Evolutionary conservation across 2,329 filamentous ascomycete genomes (phyloP), one percentile per base, ranked within the genome.

Genomic region (Aspergillus chevalieri): DNA sequence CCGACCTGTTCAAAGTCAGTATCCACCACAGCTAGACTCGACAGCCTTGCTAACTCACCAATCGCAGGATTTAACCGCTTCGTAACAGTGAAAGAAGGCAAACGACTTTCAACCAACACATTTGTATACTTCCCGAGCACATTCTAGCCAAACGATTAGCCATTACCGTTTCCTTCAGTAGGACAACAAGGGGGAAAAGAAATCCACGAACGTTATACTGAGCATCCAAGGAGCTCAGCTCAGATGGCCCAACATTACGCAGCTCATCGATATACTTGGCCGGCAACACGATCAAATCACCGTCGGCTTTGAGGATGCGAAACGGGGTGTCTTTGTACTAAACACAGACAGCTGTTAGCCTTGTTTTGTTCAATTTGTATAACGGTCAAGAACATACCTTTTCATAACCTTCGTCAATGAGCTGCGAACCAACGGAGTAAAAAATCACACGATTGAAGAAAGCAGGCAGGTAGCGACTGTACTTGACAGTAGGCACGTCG

Each of bases 71-170:
- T 65, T 21, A 66, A 44, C 6, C 51, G 53, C 44, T 59, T 59
- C 6, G 52, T 44, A 39, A 65, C 58, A 1, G 64, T 63, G 21
- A 47, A 33, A 1, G 57, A 50, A 1, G 62, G 56, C 26, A 66
- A 36, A 44, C 55, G 41, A 26, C 62, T 66, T 22, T 57, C 51
- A 39, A 55, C 53, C 10, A 63, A 43, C 33, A 65, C 57, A 15
- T 64, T 59, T 38, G 59, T 63, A 24, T 61, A 66, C 6, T 61
- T 49, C 8, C 63, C 62, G 3, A 65, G 50, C 5, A 62, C 53
- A 50, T 59, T 65, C 63, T 66, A 26, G 21, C 19, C 33, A 30
- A 21, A 26, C 43, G 22, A 22, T 34, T 19, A 22, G 41, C n/a
- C 15, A 8, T 9, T 6, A 17, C 1, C 15, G 26, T 47, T 15